Conservation (phyloP, 208 protist genomes). For the Angomonas ambiguus region DNA sequence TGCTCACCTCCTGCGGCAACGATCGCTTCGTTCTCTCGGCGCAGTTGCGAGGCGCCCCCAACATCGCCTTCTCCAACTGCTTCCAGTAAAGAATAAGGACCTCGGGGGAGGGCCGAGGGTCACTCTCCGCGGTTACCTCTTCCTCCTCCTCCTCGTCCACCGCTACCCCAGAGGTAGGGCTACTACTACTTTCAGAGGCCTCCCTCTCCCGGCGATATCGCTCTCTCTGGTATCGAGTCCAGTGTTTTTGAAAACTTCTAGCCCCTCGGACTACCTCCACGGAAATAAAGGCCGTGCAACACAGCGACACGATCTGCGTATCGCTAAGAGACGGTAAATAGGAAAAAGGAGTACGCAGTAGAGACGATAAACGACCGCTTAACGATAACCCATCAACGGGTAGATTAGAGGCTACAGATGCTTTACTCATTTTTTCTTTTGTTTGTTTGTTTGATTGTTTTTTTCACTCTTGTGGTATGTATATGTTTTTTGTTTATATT, state of each 20-base stretch:
- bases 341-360: not conserved
- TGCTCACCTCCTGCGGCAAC: not conserved
- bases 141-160: not conserved
- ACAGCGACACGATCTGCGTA: not conserved
- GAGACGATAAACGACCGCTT: not conserved
- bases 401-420: not conserved
- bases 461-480: not conserved
- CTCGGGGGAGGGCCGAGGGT: not conserved
- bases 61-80: conserved; percentile 9
- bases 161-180: not conserved
- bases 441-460: conserved; percentile 6
- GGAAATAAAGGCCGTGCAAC: not conserved
- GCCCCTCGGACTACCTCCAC: not conserved
- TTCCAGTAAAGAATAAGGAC: conserved; percentile 9
- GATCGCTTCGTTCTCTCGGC: not conserved
- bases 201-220: not conserved
- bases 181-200: not conserved
- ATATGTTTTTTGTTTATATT: not conserved
- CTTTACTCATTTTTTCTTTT: not conserved
- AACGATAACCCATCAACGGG: not conserved
- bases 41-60: not conserved
- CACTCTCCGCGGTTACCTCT: not conserved
- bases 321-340: not conserved
- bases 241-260: not conserved
- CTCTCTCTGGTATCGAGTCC: not conserved